Percentiles rank a stretch among this genome's conserved stretches.
Conservation (phyloP, 2,329 filamentous ascomycete genomes). For the Botrytis tulipae region DNA sequence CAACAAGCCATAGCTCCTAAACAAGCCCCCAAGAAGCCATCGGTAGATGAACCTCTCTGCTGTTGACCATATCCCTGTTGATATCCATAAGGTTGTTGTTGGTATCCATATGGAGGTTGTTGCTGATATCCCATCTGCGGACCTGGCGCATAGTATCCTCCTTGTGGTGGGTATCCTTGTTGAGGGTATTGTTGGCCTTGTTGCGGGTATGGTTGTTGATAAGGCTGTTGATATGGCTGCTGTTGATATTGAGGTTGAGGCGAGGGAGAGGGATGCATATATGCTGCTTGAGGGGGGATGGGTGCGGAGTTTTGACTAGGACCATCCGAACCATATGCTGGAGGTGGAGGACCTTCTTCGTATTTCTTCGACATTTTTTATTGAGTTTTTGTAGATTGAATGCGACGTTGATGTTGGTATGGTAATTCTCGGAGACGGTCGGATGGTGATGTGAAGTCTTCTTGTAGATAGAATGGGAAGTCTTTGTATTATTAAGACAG, state of each 20-base stretch:
- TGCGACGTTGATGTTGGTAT: neutral
- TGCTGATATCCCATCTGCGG: conserved; percentile 31
- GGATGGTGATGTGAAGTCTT: neutral
- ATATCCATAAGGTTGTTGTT: conserved; percentile 27
- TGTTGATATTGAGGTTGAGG: conserved; percentile 27
- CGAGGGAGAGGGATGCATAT: conserved; percentile 21
- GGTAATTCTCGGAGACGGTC: neutral
- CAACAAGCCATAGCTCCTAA: conserved; percentile 49
- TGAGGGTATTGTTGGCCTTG: conserved; percentile 21
- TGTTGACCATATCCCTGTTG: conserved; percentile 31
- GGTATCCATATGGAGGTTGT: conserved; percentile 23
- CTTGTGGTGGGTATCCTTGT: conserved; percentile 19
- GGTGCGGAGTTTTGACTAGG: conserved; percentile 9
- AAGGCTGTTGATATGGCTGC: conserved; percentile 21
- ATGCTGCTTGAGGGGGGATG: conserved; percentile 27
- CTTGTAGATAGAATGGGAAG: neutral
- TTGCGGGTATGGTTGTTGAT: conserved; percentile 21
- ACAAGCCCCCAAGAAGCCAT: conserved; percentile 44
- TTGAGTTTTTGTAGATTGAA: neutral
- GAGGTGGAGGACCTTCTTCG: conserved; percentile 29
- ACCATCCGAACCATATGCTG: conserved; percentile 29
- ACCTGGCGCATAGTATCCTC: conserved; percentile 31
- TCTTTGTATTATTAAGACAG: neutral
- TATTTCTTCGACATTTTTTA: conserved; percentile 29
- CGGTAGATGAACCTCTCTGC: conserved; percentile 43